Conservation (phyloP, 202 grass and related monocot species). For the Dendrocalamus latiflorus region DNA sequence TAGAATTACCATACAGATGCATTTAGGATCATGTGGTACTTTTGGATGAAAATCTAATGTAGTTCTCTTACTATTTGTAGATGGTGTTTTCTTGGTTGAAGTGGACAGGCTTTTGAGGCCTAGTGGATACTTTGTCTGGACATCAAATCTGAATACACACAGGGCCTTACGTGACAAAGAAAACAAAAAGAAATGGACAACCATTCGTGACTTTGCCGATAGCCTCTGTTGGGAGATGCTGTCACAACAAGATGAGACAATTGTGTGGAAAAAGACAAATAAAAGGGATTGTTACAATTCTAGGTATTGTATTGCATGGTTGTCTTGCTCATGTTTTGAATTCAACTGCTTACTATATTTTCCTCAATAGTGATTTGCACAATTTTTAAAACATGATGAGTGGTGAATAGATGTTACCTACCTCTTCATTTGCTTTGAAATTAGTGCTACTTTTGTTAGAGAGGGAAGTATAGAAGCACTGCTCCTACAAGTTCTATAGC, state of each 20-base stretch:
- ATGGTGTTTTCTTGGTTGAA: conserved; percentile 91
- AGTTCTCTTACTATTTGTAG: conserved; percentile 46
- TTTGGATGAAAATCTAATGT: not conserved
- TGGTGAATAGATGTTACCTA: too few species aligned
- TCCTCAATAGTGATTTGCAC: too few species aligned
- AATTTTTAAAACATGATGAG: too few species aligned
- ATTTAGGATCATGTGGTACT: not conserved
- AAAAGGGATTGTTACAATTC: too few species aligned
- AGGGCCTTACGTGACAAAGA: conserved; percentile 87
- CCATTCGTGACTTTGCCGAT: conserved; percentile 62
- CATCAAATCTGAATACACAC: conserved; percentile 82
- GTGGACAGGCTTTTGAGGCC: conserved; percentile 94
- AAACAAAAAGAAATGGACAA: conserved; percentile 88
- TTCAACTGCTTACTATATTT: not conserved
- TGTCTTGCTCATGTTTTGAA: conserved; percentile 12
- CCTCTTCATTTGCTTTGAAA: too few species aligned
- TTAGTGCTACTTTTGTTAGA: too few species aligned
- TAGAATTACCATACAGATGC: not conserved
- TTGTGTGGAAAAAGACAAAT: too few species aligned
- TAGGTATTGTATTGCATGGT: conserved; percentile 43
- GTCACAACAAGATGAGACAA: conserved; percentile 98
- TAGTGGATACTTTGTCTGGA: conserved; percentile 98
- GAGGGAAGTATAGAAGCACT: too few species aligned
- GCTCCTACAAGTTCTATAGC: too few species aligned
- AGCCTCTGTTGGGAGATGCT: conserved; percentile 94